Base-by-base conservation (phyloP, 1,284 basidiomycete species). In the Malassezia nana region DNA sequence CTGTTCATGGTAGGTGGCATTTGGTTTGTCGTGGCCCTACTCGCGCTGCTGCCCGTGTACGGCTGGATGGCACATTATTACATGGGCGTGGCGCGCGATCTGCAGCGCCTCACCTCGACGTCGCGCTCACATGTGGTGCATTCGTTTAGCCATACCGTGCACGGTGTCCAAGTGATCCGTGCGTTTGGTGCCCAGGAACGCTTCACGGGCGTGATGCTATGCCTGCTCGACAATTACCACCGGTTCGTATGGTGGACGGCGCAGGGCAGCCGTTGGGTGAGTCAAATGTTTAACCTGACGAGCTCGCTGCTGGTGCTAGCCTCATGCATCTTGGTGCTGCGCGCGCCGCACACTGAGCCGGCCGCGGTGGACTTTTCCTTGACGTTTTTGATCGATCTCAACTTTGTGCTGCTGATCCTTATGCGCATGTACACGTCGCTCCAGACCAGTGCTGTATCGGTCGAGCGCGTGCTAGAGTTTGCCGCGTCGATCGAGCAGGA, bases 391-490 rank as follows among this genome's bases (percentile, higher is more conserved):
- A 73, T 76, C 54, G 72, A 75, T 48, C 76, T 78, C 69, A 77
- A 77, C 58, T 72, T 56, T 25, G 28, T 32, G 15, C 39, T 56
- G 42, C 45, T 56, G 6, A 56, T 56, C 33, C 43, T 49, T 60
- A 52, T 54, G 49, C 57, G 55, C 43, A 44, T 54, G 42, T 62
- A 60, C 50, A 54, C 59, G 6, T 32, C 46, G 13, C 46, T 64
- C 20, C 62, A 65, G 47, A 53, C 52, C 22, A 46, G 41, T 30
- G 45, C 51, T 24, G 55, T 60, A 12, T 32, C 60, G 13, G 75
- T 79, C 10, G 79, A 80, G 64, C 74, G 79, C 7, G 74, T 80
- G 2, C 66, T 72, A 22, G 79, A 80, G 55, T 80, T 55, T 56
- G 10, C 59, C 46, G 18, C 29, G 59, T 16, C 69, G 73, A 56